phyloP scores from a whole-genome alignment of 495 filamentous ascomycete genomes.

The Diplogelasinospora grovesii region DNA sequence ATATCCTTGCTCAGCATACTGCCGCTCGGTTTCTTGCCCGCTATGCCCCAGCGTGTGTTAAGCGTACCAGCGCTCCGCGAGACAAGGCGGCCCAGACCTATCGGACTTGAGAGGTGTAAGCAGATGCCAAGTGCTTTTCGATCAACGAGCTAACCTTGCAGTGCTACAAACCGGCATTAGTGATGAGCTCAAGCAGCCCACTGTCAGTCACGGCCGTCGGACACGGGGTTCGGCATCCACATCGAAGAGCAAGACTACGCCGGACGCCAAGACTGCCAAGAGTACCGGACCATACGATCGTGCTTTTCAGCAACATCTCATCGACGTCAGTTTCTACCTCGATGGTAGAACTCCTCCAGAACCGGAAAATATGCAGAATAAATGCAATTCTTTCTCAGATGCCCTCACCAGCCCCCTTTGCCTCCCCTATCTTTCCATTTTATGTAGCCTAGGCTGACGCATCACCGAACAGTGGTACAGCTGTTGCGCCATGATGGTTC shows the following conservation, averaged over 20 bases:
- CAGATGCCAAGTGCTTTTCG: slow-evolving; percentile 3
- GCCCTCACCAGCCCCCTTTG: too few species aligned
- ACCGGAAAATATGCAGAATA: slow-evolving; percentile 12
- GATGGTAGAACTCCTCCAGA: slow-evolving; percentile 4
- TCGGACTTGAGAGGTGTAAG: slow-evolving; percentile 8
- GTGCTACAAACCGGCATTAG: not conserved
- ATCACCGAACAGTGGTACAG: too few species aligned
- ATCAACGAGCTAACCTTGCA: slow-evolving; percentile 4
- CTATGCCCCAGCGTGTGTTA: not conserved
- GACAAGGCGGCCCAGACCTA: slow-evolving; percentile 7
- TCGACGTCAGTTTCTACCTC: slow-evolving; percentile 10
- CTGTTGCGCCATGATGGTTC: too few species aligned
- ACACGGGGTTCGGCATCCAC: slow-evolving; percentile 11
- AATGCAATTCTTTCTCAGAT: too few species aligned
- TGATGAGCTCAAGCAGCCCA: slow-evolving; percentile 10
- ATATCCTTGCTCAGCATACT: not conserved
- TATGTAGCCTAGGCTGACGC: too few species aligned
- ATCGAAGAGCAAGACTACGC: slow-evolving; percentile 6
- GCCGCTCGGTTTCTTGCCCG: slow-evolving; percentile 1
- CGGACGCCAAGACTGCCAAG: slow-evolving; percentile 5
- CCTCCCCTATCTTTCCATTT: too few species aligned
- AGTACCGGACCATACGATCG: slow-evolving; percentile 13
- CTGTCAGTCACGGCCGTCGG: slow-evolving; percentile 9
- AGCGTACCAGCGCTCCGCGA: slow-evolving; percentile 1
- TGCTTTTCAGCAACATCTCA: slow-evolving; percentile 14